Conservation (phyloP, 1,284 basidiomycete species). For the Puccinia horiana region DNA sequence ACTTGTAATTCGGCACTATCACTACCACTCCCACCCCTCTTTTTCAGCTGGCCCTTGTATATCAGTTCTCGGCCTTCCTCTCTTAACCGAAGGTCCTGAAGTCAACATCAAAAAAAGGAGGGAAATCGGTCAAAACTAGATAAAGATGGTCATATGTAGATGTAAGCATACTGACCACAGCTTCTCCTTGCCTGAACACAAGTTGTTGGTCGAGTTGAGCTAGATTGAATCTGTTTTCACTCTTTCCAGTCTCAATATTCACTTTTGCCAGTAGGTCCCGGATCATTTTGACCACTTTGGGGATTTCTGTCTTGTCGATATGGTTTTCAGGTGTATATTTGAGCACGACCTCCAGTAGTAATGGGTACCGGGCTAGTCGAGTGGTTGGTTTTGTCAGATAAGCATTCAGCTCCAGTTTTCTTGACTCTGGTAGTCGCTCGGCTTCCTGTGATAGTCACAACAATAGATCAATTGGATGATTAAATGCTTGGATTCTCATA, state of each 20-base stretch:
- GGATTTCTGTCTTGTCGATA: conserved; percentile 77
- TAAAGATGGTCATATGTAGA: neutral
- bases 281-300: conserved; percentile 76
- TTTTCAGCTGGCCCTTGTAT: conserved; percentile 90
- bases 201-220: conserved; percentile 85
- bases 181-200: conserved; percentile 78
- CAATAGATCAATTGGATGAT: neutral
- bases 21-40: conserved; percentile 74
- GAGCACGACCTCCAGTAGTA: conserved; percentile 85
- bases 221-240: conserved; percentile 90
- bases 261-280: conserved; percentile 83
- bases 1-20: conserved; percentile 86
- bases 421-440: conserved; percentile 88
- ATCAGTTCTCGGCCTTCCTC: conserved; percentile 88
- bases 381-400: conserved; percentile 99
- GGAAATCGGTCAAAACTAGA: neutral
- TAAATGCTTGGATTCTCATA: neutral
- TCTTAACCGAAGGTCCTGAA: conserved; percentile 76
- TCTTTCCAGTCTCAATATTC: conserved; percentile 86
- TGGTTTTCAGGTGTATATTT: conserved; percentile 92
- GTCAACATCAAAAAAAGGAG: neutral
- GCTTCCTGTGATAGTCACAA: conserved; percentile 66
- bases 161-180: conserved; percentile 18
- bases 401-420: conserved; percentile 95
- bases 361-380: conserved; percentile 89